These are phyloP conservation scores for Margaritispora aquatica DNA, from an alignment of 495 filamentous ascomycete species.

Conservation along the genomic window DNA sequence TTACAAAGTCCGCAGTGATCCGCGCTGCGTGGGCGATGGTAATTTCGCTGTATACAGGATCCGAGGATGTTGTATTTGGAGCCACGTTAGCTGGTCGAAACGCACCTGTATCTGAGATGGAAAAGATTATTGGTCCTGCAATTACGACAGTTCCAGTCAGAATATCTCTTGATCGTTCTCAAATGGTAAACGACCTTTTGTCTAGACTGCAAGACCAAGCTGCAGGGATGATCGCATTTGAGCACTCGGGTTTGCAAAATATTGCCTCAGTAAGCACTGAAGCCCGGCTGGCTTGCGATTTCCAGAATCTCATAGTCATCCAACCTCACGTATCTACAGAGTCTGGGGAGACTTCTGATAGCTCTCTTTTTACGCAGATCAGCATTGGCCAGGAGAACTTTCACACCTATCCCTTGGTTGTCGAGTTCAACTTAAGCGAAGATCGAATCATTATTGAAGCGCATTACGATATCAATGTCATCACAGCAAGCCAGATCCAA, in stretches of 20 bases:
- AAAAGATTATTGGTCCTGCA: slow-evolving; percentile 1
- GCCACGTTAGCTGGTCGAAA: slow-evolving; percentile 1
- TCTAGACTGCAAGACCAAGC: slow-evolving; percentile 49
- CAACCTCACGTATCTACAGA: neutral
- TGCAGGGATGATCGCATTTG: slow-evolving; percentile 48
- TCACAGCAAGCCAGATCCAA: neutral
- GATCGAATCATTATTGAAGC: neutral
- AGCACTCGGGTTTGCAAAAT: slow-evolving; percentile 65
- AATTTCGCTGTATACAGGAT: slow-evolving; percentile 24
- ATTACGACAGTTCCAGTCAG: slow-evolving; percentile 7
- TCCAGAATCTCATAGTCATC: slow-evolving; percentile 36
- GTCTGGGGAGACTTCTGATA: neutral
- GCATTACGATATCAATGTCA: neutral
- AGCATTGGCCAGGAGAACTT: slow-evolving; percentile 17
- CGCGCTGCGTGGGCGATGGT: slow-evolving; percentile 35
- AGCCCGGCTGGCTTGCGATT: slow-evolving; percentile 57
- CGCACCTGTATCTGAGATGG: slow-evolving; percentile 3
- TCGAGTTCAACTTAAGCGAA: slow-evolving; percentile 30
- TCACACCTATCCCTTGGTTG: slow-evolving; percentile 44
- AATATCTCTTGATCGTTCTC: slow-evolving; percentile 48
- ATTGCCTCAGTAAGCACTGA: slow-evolving; percentile 58
- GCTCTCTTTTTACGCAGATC: neutral
- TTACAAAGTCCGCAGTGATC: slow-evolving; percentile 28
- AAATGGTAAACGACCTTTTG: slow-evolving; percentile 43
- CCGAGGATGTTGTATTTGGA: slow-evolving; percentile 41